Evolutionary conservation across 2,329 filamentous ascomycete genomes (phyloP).

Genomic region (Hymenoscyphus salicellus): DNA sequence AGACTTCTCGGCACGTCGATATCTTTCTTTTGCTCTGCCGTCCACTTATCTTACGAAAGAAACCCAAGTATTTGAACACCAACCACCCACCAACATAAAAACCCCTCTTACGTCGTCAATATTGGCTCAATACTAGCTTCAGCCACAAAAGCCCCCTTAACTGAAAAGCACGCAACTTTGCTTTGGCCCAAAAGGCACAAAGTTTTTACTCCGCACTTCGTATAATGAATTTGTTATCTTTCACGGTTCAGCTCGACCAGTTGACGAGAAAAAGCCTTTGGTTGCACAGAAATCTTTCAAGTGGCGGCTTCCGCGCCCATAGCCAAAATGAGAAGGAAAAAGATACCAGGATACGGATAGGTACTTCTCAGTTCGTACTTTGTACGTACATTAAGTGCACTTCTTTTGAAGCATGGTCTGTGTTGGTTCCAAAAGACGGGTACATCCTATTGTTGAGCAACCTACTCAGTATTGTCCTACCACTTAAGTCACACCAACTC

Average conservation of each 20-base stretch:
- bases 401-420: neutral
- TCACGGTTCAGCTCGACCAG: neutral
- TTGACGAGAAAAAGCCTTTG: neutral
- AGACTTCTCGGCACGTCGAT: neutral
- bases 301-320: neutral
- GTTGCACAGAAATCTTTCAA: neutral
- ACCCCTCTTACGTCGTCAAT: neutral
- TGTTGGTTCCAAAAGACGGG: constrained; percentile 4
- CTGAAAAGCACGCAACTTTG: neutral
- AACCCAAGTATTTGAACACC: no score
- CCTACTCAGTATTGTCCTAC: neutral
- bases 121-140: neutral
- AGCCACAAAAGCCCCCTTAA: neutral
- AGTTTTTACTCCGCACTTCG: no score
- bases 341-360: neutral
- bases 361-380: neutral
- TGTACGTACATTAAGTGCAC: neutral
- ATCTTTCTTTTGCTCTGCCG: neutral
- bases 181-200: no score
- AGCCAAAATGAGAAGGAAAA: neutral
- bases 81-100: neutral
- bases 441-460: neutral
- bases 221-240: no score
- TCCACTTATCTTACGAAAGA: neutral
- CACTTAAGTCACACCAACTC: neutral